Conservation (phyloP, 441 rosid genomes). For the Brassica balearica region DNA sequence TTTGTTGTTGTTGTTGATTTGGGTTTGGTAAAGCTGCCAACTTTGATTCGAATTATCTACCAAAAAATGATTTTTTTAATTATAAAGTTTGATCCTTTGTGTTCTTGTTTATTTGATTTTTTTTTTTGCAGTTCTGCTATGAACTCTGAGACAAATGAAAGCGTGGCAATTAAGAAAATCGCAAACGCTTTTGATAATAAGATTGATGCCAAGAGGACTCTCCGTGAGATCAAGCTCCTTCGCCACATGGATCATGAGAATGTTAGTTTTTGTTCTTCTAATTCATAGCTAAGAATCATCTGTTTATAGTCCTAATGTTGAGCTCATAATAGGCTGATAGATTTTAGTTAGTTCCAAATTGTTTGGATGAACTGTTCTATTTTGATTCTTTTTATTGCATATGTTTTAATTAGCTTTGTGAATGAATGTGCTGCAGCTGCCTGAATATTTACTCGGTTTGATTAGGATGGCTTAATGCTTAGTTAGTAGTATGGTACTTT, state of each 20-base stretch:
- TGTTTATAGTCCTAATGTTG: too few species aligned
- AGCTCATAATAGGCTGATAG: too few species aligned
- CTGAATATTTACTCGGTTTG: too few species aligned
- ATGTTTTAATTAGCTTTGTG: too few species aligned
- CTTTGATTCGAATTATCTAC: slow-evolving; percentile 15
- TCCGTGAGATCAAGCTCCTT: slow-evolving; percentile 93
- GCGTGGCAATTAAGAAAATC: slow-evolving; percentile 85
- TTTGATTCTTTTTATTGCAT: too few species aligned
- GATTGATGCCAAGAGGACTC: slow-evolving; percentile 93
- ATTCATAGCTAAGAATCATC: too few species aligned
- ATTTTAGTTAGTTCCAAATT: too few species aligned
- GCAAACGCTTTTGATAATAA: slow-evolving; percentile 91
- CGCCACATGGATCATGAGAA: slow-evolving; percentile 98
- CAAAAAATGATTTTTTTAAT: too few species aligned
- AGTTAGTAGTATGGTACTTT: too few species aligned
- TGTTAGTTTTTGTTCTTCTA: slow-evolving; percentile 53
- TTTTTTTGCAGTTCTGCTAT: slow-evolving; percentile 62
- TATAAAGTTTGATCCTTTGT: slow-evolving; percentile 18
- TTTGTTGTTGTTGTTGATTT: background rate
- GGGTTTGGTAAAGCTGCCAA: slow-evolving; percentile 35
- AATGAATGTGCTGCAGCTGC: too few species aligned
- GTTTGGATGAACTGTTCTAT: too few species aligned
- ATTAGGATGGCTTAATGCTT: too few species aligned
- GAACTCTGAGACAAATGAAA: slow-evolving; percentile 81
- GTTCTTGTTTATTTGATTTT: background rate